These are phyloP conservation scores for Hypomyces perniciosus DNA, from an alignment of 2,329 filamentous ascomycete genomes.

Conservation along the genomic window DNA sequence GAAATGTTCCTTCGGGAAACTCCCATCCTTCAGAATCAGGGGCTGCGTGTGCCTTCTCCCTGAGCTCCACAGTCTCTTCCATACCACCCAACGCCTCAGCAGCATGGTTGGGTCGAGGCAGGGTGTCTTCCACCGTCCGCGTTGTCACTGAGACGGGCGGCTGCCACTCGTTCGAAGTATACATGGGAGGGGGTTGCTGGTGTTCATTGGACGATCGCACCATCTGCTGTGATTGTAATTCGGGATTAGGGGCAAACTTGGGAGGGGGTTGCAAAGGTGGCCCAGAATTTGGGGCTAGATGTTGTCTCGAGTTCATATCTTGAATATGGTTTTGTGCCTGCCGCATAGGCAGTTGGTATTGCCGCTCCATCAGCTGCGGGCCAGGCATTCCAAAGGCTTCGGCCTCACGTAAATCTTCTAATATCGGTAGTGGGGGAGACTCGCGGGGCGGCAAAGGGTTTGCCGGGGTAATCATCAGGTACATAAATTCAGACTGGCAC, in stretches of 20 bases:
- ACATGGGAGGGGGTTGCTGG: slow-evolving; percentile 34
- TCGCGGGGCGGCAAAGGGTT: slow-evolving; percentile 61
- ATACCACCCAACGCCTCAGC: slow-evolving; percentile 33
- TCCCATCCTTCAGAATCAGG: slow-evolving; percentile 78
- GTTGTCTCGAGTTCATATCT: slow-evolving; percentile 48
- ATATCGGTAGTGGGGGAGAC: slow-evolving; percentile 50
- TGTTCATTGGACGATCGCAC: slow-evolving; percentile 48
- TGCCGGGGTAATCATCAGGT: slow-evolving; percentile 61
- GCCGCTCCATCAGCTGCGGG: slow-evolving; percentile 35
- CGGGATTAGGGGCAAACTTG: slow-evolving; percentile 29
- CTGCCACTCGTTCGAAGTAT: slow-evolving; percentile 31
- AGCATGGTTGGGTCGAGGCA: slow-evolving; percentile 30
- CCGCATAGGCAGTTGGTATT: slow-evolving; percentile 33
- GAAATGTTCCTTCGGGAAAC: slow-evolving; percentile 73
- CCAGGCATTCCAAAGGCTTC: slow-evolving; percentile 45
- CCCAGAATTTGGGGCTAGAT: slow-evolving; percentile 54
- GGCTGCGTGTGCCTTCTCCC: slow-evolving; percentile 40
- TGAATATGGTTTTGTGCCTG: slow-evolving; percentile 52
- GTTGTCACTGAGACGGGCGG: slow-evolving; percentile 28
- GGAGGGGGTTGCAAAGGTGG: slow-evolving; percentile 41
- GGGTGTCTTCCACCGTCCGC: slow-evolving; percentile 29
- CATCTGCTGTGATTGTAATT: slow-evolving; percentile 44
- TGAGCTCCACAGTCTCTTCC: slow-evolving; percentile 36
- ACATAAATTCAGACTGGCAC: slow-evolving; percentile 60
- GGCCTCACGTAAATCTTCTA: slow-evolving; percentile 53